Conservation (phyloP, 129 eudicot species). For the Kitagawia praeruptora region DNA sequence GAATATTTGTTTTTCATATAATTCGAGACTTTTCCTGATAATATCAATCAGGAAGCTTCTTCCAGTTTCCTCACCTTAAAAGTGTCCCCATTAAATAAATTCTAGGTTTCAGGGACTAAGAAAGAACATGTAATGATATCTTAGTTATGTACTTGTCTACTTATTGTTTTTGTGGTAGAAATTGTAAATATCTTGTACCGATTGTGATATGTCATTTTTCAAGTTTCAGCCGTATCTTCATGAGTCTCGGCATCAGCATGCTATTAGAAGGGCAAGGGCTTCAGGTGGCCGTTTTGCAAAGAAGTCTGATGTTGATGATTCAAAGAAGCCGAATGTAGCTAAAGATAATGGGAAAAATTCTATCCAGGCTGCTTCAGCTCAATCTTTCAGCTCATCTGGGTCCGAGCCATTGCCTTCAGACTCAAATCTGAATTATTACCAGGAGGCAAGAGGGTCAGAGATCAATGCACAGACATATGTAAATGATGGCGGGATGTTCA, state of each 20-base stretch:
- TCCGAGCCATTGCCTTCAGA: conserved; percentile 32
- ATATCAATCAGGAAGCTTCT: not conserved
- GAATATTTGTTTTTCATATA: not conserved
- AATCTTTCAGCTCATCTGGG: conserved; percentile 37
- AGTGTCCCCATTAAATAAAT: not conserved
- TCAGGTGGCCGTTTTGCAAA: conserved; percentile 90
- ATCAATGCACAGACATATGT: conserved; percentile 20
- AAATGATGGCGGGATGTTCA: conserved; percentile 21
- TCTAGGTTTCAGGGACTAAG: not conserved
- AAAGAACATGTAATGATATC: not conserved
- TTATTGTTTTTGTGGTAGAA: not conserved
- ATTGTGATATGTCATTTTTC: not conserved
- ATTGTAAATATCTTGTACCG: not conserved
- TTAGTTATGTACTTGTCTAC: not conserved
- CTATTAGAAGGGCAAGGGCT: conserved; percentile 66
- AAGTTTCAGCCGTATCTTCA: conserved; percentile 81
- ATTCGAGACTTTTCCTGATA: not conserved
- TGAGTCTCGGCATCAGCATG: conserved; percentile 91
- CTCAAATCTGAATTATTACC: conserved; percentile 21
- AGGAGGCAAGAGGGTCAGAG: conserved; percentile 24
- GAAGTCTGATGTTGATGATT: conserved; percentile 38
- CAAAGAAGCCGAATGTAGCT: conserved; percentile 17
- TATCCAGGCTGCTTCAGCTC: conserved; percentile 19
- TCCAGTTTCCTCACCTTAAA: not conserved
- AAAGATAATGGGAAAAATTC: conserved; percentile 20